Evolutionary conservation across 2,329 filamentous ascomycete genomes (phyloP).

Genomic region (Ophiostoma sp.): DNA sequence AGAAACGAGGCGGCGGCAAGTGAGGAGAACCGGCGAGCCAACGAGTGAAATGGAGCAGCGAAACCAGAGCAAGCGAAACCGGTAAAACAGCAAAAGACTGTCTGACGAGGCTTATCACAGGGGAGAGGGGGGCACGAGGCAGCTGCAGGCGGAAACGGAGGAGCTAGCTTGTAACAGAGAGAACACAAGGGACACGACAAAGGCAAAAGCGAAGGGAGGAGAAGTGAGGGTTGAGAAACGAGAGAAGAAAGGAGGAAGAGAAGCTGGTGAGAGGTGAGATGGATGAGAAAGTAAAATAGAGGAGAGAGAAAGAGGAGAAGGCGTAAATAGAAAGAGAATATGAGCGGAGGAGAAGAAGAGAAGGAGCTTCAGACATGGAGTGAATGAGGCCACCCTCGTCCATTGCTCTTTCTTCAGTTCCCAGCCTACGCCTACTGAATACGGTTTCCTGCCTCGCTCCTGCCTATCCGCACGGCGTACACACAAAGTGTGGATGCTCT

Average conservation of each 20-base stretch:
- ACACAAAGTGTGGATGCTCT: background rate
- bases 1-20: background rate
- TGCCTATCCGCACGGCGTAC: slow-evolving; percentile 12
- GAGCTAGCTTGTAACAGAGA: slow-evolving; percentile 13
- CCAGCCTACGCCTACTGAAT: background rate
- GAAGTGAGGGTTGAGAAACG: background rate
- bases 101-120: slow-evolving; percentile 13
- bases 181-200: background rate
- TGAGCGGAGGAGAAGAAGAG: background rate
- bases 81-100: slow-evolving; percentile 4
- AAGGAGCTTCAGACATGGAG: background rate
- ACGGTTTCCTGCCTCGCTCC: slow-evolving; percentile 2
- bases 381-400: slow-evolving; percentile 12
- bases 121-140: background rate
- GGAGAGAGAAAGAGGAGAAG: background rate
- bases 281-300: background rate
- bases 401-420: background rate
- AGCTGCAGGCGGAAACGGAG: background rate
- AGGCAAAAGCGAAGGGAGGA: background rate
- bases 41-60: background rate
- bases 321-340: background rate
- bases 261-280: background rate
- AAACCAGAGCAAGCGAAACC: slow-evolving; percentile 17
- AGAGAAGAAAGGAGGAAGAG: background rate
- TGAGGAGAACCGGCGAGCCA: background rate